Evolutionary conservation across 108 stramenopile species (phyloP).

Genomic region (Seminavis robusta): DNA sequence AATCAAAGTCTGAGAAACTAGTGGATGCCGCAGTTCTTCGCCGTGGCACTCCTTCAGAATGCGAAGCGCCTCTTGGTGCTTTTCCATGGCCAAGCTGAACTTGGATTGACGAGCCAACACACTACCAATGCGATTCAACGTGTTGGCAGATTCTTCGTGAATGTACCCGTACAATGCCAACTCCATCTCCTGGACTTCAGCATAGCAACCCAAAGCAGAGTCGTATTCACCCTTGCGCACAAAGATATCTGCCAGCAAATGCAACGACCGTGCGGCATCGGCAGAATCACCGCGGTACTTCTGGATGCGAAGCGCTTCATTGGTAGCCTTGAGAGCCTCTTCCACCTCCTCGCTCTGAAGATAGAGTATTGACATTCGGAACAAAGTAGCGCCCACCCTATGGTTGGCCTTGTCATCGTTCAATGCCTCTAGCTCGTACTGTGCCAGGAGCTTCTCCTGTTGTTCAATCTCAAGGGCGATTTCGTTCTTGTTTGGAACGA

Average conservation of each 20-base stretch:
- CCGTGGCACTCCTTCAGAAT: slow-evolving; percentile 57
- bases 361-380: slow-evolving; percentile 26
- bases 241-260: slow-evolving; percentile 38
- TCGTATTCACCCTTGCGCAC: slow-evolving; percentile 27
- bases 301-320: slow-evolving; percentile 35
- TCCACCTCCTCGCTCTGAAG: slow-evolving; percentile 10
- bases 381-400: slow-evolving; percentile 18
- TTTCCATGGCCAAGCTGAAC: slow-evolving; percentile 64
- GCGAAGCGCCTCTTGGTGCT: slow-evolving; percentile 59
- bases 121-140: slow-evolving; percentile 56
- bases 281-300: slow-evolving; percentile 22
- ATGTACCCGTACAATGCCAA: slow-evolving; percentile 42
- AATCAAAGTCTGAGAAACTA: slow-evolving; percentile 63
- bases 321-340: slow-evolving; percentile 12
- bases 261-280: slow-evolving; percentile 24
- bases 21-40: slow-evolving; percentile 54
- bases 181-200: slow-evolving; percentile 47
- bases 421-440: background rate
- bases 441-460: slow-evolving; percentile 11
- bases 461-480: slow-evolving; percentile 23
- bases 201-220: slow-evolving; percentile 49
- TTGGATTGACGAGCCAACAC: slow-evolving; percentile 44
- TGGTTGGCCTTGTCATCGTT: slow-evolving; percentile 9
- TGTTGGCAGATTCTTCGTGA: slow-evolving; percentile 51
- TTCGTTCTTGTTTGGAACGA: no score